Conservation (phyloP, 176 grass and related monocot species). For the Carex parvula region DNA sequence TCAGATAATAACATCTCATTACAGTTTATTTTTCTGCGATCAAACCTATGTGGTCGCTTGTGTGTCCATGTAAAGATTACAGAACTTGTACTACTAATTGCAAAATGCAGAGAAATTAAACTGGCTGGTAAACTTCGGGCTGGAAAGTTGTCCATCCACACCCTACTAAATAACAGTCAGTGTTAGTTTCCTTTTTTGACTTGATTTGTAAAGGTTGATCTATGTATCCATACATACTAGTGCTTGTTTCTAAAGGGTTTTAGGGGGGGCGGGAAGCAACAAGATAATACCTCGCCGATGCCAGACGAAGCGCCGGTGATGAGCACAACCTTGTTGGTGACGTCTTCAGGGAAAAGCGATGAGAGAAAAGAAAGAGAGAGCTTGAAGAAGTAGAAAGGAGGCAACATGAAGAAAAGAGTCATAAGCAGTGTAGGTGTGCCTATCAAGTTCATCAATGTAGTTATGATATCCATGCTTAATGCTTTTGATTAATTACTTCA, state of each 20-base stretch:
- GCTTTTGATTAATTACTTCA: background rate
- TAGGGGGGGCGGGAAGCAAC: background rate
- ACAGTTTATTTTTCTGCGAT: background rate
- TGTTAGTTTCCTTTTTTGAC: background rate
- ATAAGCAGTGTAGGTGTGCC: conserved; percentile 22
- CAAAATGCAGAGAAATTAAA: background rate
- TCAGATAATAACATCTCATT: background rate
- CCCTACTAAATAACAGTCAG: background rate
- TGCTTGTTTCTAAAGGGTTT: background rate
- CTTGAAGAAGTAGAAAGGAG: conserved; percentile 31
- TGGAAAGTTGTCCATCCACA: too few relatives aligned
- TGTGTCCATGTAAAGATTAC: background rate
- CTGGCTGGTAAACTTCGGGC: background rate
- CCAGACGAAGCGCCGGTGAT: conserved; percentile 90
- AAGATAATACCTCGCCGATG: conserved; percentile 65
- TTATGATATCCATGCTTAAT: conserved; percentile 15
- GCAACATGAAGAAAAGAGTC: conserved; percentile 25
- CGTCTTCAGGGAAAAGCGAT: conserved; percentile 42
- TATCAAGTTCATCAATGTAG: conserved; percentile 26
- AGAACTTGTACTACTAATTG: background rate
- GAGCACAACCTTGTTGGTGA: conserved; percentile 75
- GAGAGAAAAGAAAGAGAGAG: conserved; percentile 2
- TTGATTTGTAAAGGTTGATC: background rate
- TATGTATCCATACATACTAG: background rate
- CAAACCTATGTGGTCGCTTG: background rate